These are phyloP conservation scores for Dactylis glomerata DNA, from an alignment of 176 grass and related monocot species.

Conservation along the genomic window DNA sequence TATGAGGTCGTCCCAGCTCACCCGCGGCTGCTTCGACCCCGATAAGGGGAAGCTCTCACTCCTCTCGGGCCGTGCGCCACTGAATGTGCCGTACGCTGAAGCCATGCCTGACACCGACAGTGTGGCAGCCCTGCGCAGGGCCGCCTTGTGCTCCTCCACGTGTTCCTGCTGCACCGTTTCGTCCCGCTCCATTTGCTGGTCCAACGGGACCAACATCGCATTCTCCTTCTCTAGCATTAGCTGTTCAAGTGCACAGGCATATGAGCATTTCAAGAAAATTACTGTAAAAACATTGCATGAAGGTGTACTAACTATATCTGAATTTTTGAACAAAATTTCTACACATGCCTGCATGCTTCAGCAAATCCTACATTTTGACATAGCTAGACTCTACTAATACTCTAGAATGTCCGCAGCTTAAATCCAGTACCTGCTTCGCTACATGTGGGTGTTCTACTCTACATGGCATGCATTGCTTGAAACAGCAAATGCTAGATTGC, in stretches of 20 bases:
- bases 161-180: constrained; percentile 68
- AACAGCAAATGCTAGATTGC: neutral
- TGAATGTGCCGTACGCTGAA: constrained; percentile 73
- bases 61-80: constrained; percentile 21
- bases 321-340: neutral
- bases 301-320: neutral
- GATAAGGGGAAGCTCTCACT: constrained; percentile 41
- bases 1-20: constrained; percentile 86
- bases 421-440: neutral
- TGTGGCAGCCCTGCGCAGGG: constrained; percentile 59
- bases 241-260: constrained; percentile 26
- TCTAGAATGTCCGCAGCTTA: neutral
- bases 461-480: neutral
- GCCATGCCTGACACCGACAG: constrained; percentile 56
- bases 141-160: constrained; percentile 76
- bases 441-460: neutral
- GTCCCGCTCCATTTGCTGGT: constrained; percentile 89
- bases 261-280: neutral
- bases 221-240: constrained; percentile 69
- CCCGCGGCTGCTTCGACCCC: constrained; percentile 32
- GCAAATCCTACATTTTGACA: neutral
- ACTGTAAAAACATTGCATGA: neutral
- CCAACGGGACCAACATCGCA: constrained; percentile 47
- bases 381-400: neutral
- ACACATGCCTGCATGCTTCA: neutral